Evolutionary conservation across 306 rosid genomes (phyloP), one percentile per base, ranked within the genome.

Genomic region (Lathyrus aphaca): DNA sequence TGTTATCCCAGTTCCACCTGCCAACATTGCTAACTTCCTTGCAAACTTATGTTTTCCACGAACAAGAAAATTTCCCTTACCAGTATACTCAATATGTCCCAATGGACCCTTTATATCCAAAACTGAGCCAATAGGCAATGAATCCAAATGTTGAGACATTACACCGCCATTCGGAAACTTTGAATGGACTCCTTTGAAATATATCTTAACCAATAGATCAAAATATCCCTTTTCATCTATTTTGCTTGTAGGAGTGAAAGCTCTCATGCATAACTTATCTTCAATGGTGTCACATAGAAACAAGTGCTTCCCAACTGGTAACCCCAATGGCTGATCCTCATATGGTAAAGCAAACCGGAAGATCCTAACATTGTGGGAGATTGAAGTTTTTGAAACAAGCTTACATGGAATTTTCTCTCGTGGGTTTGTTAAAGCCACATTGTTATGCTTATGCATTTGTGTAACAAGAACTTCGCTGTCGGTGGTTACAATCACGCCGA

Each of bases 101-200:
- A 92, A 11, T 27, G 98, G 98, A 17, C 98, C 98, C 37, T 92
- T 92, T 42, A 92, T 76, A n/a, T 88, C 87, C 12, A 92, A 14
- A 6, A 19, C 0, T 0, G 90, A 64, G 0, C 89, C 91, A 10
- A 86, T 40, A 4, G 83, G 63, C 0, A 92, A 66, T 0, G 89
- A 77, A 12, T 92, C 98, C 23, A 92, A 60, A 35, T 82, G 66
- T 65, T 89, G 96, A 0, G 95, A 83, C 96, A 92, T 86, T 27
- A 74, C 4, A 0, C 98, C 98, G 6, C 98, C 96, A 8, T 82
- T 82, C 4, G 92, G 93, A 79, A 86, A 92, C 57, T 80, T 79
- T 0, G 96, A 96, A 38, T 92, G 93, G 5, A 90, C 87, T 0
- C 75, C 80, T 66, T 78, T 89, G 46, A 86, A 86, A 74, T 92